Percentiles rank a stretch among this genome's conserved stretches.
Evolutionary conservation across 2,329 filamentous ascomycete genomes (phyloP).

Genomic region (Ophiocordyceps polyrhachis-furcata): DNA sequence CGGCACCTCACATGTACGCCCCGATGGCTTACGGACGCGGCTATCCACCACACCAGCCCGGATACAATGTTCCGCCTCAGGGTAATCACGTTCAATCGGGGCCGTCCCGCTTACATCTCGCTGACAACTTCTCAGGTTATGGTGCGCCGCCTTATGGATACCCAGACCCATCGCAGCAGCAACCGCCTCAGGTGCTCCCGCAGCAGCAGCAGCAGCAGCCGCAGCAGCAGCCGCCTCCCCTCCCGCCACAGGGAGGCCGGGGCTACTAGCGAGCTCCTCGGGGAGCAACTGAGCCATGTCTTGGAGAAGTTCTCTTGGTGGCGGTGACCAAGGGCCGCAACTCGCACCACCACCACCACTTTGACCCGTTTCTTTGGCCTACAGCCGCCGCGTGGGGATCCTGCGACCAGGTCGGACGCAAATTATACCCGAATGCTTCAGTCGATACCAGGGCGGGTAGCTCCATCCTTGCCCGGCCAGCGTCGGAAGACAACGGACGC

Average conservation of each 20-base stretch:
- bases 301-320: neutral
- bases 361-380: neutral
- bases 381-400: constrained; percentile 1
- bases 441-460: constrained; percentile 5
- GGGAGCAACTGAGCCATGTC: neutral
- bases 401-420: constrained; percentile 3
- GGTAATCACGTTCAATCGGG: constrained; percentile 12
- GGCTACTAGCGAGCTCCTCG: constrained; percentile 5
- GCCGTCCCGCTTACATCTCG: neutral
- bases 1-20: constrained; percentile 18
- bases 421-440: constrained; percentile 7
- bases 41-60: constrained; percentile 16
- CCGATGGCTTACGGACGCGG: constrained; percentile 19
- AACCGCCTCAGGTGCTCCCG: constrained; percentile 1
- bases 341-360: neutral
- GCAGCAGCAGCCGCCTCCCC: constrained; percentile 3
- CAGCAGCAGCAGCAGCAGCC: constrained; percentile 4
- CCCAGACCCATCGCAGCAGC: constrained; percentile 8
- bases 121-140: constrained; percentile 14
- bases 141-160: constrained; percentile 25
- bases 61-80: constrained; percentile 20
- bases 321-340: neutral
- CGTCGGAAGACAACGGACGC: neutral
- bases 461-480: constrained; percentile 2
- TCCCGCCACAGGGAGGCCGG: constrained; percentile 7